Conservation (phyloP, 805 yeast genomes). For the Yarrowia keelungensis region DNA sequence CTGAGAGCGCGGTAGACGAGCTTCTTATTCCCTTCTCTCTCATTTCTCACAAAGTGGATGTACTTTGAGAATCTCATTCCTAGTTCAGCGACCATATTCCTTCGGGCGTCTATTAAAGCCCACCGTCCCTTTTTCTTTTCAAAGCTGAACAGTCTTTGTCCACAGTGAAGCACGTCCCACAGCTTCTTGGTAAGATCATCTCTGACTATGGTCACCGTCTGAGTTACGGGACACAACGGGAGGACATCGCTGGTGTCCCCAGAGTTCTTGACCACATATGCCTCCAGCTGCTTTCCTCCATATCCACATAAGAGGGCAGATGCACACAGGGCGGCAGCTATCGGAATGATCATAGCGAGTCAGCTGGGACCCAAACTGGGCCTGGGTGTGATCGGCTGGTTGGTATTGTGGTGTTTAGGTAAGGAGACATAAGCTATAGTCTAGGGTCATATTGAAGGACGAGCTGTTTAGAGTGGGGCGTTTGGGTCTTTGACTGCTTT, state of each 20-base stretch:
- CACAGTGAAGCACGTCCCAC: constrained; percentile 15
- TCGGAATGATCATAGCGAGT: constrained; percentile 18
- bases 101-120: background rate
- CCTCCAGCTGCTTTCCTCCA: constrained; percentile 29
- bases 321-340: constrained; percentile 26
- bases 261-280: constrained; percentile 27
- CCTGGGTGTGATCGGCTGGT: background rate
- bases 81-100: constrained; percentile 12
- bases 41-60: constrained; percentile 28
- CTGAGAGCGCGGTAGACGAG: constrained; percentile 14
- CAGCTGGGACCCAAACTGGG: background rate
- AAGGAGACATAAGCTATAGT: background rate
- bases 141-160: constrained; percentile 12
- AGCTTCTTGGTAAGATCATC: constrained; percentile 17
- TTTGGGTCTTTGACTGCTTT: no score
- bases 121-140: constrained; percentile 6
- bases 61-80: constrained; percentile 12
- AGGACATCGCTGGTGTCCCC: constrained; percentile 37
- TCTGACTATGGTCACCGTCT: background rate
- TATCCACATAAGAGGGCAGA: constrained; percentile 29
- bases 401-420: background rate
- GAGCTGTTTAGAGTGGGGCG: background rate
- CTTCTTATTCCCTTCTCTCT: constrained; percentile 20
- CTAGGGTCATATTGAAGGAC: background rate
- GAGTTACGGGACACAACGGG: constrained; percentile 27